Evolutionary conservation across 2,329 filamentous ascomycete species (phyloP), one percentile per base, ranked within the genome.

Genomic region (Pseudonectria foliicola): DNA sequence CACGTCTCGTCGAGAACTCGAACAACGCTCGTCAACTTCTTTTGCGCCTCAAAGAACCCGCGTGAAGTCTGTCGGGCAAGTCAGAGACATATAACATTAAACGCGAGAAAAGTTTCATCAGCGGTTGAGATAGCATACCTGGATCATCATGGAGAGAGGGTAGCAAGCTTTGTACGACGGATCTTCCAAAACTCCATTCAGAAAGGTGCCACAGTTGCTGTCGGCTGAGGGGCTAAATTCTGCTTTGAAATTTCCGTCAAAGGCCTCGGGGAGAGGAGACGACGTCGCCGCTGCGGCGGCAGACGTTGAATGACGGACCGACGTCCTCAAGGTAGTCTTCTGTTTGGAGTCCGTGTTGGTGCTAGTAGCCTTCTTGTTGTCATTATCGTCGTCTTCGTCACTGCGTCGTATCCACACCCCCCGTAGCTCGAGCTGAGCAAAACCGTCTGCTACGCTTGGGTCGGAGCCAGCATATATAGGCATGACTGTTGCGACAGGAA

Each of bases 141-240:
- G 77, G 8, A 96, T 68, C 45, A 96, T 74, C 50, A 95, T 70
- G 1, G 89, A 95, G 38, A 95, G 69, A 0, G 90, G 86, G 46
- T 89, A 77, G 63, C 90, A 96, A 33, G 71, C 59, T 47, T 76
- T 73, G 49, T 92, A 87, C 4, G 75, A 78, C 6, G 70, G 55
- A 53, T 85, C 75, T 30, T 62, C 63, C 33, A 92, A 70, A 49
- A 94, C 77, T 3, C 58, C 59, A 33, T 74, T 67, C 57, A 94
- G 80, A 61, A 90, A 89, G 5, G 55, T 56, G 3, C 78, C 75
- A 52, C 84, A 89, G 15, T 64, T 55, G 21, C 63, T 59, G 30
- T 68, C 71, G 33, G 66, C 62, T 10, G 60, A 50, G 34, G 57
- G 60, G 12, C 73, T 71, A 59, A 85, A 83, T 47, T 82, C 81